Evolutionary conservation across 495 filamentous ascomycete species (phyloP), one percentile per base, ranked within the genome.

Genomic region (Penicillium robsamsonii): DNA sequence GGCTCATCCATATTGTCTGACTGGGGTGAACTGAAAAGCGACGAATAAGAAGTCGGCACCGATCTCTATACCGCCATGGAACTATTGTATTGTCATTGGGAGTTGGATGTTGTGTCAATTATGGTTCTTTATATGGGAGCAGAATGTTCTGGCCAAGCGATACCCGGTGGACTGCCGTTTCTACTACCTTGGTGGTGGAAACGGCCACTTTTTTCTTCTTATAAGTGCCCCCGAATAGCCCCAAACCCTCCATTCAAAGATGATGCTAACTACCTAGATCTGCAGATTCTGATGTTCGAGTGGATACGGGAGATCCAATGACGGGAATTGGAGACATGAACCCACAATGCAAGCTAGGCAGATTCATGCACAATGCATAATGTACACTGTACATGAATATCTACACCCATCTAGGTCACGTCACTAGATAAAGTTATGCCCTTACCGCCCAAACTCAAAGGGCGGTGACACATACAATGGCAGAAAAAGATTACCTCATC

Each of bases 171-270:
- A 71, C 69, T 37, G 70, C 73, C 70, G 69, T 71, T 71, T 65
- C 62, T 65, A 65, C 59, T 58, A 18, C 66, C 49, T 55, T 31
- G 59, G 56, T 47, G 47, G 78, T 75, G 77, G 76, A 66, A 73
- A 68, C 72, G 82, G 83, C 82, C 76, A 65, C 58, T 61, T 70
- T 74, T 76, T 77, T 76, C 69, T 79, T 35, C 33, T 79, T 84
- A 89, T 89, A 87, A 86, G 86, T 89, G 38, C 51, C 52, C 74
- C 71, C 15, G 30, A 33, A 27, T 4, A 27, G 0, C 12, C 33
- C 35, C 15, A 9, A 38, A 9, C n/a, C 12, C 20, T 13, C 50
- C 58, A 38, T 46, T 35, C 2, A 33, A 37, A 58, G 42, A 43
- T 37, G 65, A 57, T 59, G 62, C 68, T 73, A 64, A 72, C 66